Conservation (phyloP, 2,329 filamentous ascomycete genomes). For the Neobulgaria alba region DNA sequence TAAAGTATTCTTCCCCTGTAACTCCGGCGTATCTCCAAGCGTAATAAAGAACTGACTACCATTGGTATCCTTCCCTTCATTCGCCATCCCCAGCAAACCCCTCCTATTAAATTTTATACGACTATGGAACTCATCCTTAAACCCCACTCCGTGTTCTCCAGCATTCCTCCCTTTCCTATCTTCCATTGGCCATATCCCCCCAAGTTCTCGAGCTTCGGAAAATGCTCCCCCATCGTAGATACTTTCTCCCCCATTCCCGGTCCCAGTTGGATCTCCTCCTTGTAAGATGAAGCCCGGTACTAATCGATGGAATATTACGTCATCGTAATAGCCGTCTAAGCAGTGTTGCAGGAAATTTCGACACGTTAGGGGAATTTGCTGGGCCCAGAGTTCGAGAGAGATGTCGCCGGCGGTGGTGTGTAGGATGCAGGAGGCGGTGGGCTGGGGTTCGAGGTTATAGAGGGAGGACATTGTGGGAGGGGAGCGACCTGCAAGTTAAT, state of each 20-base stretch:
- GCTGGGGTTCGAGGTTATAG: constrained; percentile 91
- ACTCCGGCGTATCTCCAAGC: constrained; percentile 71
- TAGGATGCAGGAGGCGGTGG: constrained; percentile 83
- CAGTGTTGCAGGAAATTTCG: constrained; percentile 95
- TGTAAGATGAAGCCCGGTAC: constrained; percentile 90
- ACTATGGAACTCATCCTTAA: constrained; percentile 83
- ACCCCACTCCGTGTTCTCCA: constrained; percentile 49
- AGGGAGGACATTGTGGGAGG: constrained; percentile 63
- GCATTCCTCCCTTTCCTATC: constrained; percentile 53
- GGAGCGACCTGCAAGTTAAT: constrained; percentile 18
- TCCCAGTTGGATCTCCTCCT: constrained; percentile 89
- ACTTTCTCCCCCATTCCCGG: constrained; percentile 81
- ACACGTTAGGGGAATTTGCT: constrained; percentile 82
- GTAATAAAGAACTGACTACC: constrained; percentile 98
- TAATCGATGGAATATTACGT: constrained; percentile 88
- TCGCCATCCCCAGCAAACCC: constrained; percentile 92
- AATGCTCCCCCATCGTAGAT: constrained; percentile 83
- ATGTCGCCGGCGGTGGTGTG: constrained; percentile 87
- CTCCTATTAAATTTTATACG: constrained; percentile 87
- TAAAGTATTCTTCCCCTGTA: constrained; percentile 84
- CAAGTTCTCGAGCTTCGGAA: constrained; percentile 32
- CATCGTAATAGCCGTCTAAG: constrained; percentile 90
- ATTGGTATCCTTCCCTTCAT: constrained; percentile 74
- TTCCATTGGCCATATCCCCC: constrained; percentile 46
- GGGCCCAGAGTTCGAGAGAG: constrained; percentile 86